Evolutionary conservation across 495 filamentous ascomycete species (phyloP), one percentile per base, ranked within the genome.

Genomic region (Usnea hakonensis): DNA sequence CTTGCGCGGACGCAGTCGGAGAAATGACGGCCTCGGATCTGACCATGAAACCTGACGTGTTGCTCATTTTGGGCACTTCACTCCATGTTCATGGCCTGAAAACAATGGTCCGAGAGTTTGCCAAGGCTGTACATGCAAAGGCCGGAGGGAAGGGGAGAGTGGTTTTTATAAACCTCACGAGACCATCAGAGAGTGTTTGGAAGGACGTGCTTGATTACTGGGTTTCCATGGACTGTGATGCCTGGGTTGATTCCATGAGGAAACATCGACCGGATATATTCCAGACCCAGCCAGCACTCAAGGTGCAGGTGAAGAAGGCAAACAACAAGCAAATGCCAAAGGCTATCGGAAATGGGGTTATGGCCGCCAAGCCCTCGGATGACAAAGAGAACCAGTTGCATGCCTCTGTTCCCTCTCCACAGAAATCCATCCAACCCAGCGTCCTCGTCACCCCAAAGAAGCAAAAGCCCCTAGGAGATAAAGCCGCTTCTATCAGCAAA

Each of bases 221-320:
- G 79, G 78, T 89, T 3, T 78, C 84, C 35, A 87, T 85, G 84
- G 86, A 89, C 60, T 89, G 86, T 56, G 86, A 89, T 61, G 78
- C 75, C n/a, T 89, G 85, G 85, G 85, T 88, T 17, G 71, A 74
- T 30, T 81, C 85, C 59, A 69, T 88, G 61, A 82, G 80, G 64
- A 44, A 41, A 21, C 64, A 63, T 50, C 38, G 68, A 35, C 61
- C 68, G 11, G 68, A 70, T 28, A 63, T 70, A n/a, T 70, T 64
- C 54, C 66, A 66, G 7, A 50, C 62, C 14, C 68, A 70, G 43
- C 54, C 30, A 14, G 53, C 62, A 26, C 61, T 70, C 11, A 55
- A 59, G 2, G 30, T 50, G 46, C 46, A 30, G 46, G 46, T 30
- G 26, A 50, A 2, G 26, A 50, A 50, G 46, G 46, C 46, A 50